Evolutionary conservation across 2,329 filamentous ascomycete genomes (phyloP), one percentile per base, ranked within the genome.

Genomic region (Aspergillus cejpii): DNA sequence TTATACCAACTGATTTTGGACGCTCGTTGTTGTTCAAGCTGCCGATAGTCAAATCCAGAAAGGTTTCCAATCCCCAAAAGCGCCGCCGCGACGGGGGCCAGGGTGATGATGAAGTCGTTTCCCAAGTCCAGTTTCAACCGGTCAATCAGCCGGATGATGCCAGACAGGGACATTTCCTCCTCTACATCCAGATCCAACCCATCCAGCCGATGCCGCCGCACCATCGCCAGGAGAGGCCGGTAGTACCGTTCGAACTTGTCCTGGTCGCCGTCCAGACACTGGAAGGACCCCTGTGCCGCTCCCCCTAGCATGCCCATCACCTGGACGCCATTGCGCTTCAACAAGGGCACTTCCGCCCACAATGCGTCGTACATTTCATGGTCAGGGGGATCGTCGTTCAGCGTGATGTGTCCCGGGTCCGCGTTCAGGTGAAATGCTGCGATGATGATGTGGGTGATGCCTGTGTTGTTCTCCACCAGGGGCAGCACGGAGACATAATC

Each of bases 261-360:
- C 21, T 69, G 67, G 28, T 72, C 62, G 44, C 79, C 78, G 57
- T 84, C 78, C 3, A 83, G 70, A 44, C 78, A 74, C 39, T 74
- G 69, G 61, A 79, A 95, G 10, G 81, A 84, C 8, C 89, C 90
- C 47, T 77, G 76, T 0, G 87, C 88, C 2, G 89, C 88, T 12
- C 90, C 90, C 29, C 90, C 90, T 1, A 95, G 74, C 86, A 96
- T 92, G 43, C 80, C 87, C 62, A 94, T 75, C 10, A 95, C 80
- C 57, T 84, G 88, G 51, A 95, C 75, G 33, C 88, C 88, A 5
- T 76, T 75, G 1, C 77, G 77, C 63, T 92, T 84, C 5, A 95
- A 70, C 51, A 81, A 72, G 6, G 77, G 75, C 6, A 87, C 78
- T 65, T 96, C 90, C 17, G 77, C 77, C 88, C 89, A 96, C 27